Percentiles rank a stretch among this genome's conserved stretches.
These are phyloP conservation scores for Chrysanthemum lavandulifolium DNA, from an alignment of 129 eudicot species.

Conservation along the genomic window DNA sequence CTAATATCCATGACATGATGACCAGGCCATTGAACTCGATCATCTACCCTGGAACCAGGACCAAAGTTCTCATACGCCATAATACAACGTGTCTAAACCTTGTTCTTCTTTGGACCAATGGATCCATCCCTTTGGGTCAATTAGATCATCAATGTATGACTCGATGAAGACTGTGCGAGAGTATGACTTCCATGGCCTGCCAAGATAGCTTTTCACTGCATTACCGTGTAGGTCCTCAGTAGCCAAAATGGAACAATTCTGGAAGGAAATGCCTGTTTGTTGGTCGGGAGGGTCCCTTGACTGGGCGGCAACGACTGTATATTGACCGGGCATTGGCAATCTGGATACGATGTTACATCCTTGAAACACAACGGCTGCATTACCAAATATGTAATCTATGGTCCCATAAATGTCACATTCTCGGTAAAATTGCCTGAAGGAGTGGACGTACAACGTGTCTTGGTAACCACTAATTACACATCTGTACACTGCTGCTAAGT, in stretches of 20 bases:
- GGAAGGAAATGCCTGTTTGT: conserved; percentile 71
- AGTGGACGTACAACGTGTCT: too few relatives aligned
- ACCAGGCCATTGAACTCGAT: conserved; percentile 72
- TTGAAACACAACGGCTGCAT: too few relatives aligned
- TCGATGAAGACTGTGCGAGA: conserved; percentile 62
- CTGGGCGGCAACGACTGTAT: conserved; percentile 30
- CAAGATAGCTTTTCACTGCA: conserved; percentile 60
- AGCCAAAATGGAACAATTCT: conserved; percentile 69
- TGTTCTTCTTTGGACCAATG: conserved; percentile 54
- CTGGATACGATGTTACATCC: too few relatives aligned
- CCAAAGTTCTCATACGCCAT: conserved; percentile 72
- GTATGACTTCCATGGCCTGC: conserved; percentile 79
- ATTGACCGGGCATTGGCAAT: too few relatives aligned
- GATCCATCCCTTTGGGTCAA: conserved; percentile 65
- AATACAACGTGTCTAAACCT: conserved; percentile 64
- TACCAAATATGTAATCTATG: too few relatives aligned
- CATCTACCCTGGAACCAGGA: conserved; percentile 51
- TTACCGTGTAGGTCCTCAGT: conserved; percentile 47
- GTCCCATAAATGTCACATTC: too few relatives aligned
- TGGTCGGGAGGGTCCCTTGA: conserved; percentile 52
- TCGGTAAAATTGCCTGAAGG: too few relatives aligned
- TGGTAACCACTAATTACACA: too few relatives aligned
- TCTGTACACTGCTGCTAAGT: too few relatives aligned
- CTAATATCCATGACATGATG: conserved; percentile 69
- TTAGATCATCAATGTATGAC: conserved; percentile 68